Percentiles rank a stretch among this genome's conserved stretches.
Conservation (phyloP, 169 alveolate species). For the Babesia divergens region DNA sequence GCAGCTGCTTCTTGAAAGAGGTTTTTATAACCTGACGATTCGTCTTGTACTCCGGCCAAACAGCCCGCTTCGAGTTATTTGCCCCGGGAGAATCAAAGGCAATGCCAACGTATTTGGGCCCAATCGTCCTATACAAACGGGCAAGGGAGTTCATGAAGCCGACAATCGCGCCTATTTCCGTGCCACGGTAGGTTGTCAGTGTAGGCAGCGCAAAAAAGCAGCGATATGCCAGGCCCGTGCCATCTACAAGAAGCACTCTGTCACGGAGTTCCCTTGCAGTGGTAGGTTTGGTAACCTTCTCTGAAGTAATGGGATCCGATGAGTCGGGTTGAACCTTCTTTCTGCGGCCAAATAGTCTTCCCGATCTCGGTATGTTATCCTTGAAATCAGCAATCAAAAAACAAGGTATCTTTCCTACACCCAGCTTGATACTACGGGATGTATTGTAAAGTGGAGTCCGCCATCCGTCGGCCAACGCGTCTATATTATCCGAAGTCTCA, state of each 20-base stretch:
- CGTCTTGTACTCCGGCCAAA: constrained; percentile 74
- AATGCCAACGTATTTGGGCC: constrained; percentile 68
- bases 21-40: constrained; percentile 65
- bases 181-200: constrained; percentile 67
- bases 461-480: too few relatives aligned
- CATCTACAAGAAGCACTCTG: constrained; percentile 70
- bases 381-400: too few relatives aligned
- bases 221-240: constrained; percentile 72
- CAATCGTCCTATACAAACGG: constrained; percentile 61
- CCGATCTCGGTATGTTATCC: too few relatives aligned
- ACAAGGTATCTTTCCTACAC: too few relatives aligned
- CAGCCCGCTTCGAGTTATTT: constrained; percentile 66
- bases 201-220: constrained; percentile 76
- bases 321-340: too few relatives aligned
- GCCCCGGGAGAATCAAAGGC: constrained; percentile 77
- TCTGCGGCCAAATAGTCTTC: too few relatives aligned
- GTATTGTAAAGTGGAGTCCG: too few relatives aligned
- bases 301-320: background rate
- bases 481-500: too few relatives aligned
- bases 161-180: constrained; percentile 69
- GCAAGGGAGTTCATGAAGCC: constrained; percentile 76
- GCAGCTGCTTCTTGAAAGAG: constrained; percentile 69
- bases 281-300: too few relatives aligned
- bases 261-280: constrained; percentile 23
- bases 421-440: too few relatives aligned